Conservation (phyloP, 2,329 filamentous ascomycete genomes). For the Macrophomina pseudophaseolina region DNA sequence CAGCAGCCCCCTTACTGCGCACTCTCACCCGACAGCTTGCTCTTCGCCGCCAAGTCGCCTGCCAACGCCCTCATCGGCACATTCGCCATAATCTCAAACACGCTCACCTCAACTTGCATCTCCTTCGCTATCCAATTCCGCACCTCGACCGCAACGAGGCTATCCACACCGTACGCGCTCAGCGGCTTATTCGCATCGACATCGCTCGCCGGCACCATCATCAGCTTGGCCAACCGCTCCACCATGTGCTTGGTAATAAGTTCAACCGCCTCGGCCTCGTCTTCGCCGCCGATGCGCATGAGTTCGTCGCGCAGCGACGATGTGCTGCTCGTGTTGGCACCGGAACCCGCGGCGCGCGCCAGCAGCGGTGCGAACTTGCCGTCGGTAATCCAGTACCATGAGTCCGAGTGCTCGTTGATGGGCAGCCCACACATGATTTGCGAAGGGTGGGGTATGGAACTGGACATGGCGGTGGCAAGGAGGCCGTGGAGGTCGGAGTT, state of each 20-base stretch:
- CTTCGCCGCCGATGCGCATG: background rate
- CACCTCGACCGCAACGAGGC: conserved; percentile 35
- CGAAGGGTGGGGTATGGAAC: background rate
- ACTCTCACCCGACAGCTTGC: background rate
- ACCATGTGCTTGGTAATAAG: conserved; percentile 2
- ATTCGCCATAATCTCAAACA: conserved; percentile 29
- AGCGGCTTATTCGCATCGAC: conserved; percentile 11
- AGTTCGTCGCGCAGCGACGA: background rate
- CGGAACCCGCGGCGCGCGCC: background rate
- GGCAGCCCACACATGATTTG: conserved; percentile 11
- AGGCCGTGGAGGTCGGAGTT: conserved; percentile 16
- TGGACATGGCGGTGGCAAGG: conserved; percentile 5
- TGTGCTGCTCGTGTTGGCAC: background rate
- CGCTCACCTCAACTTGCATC: conserved; percentile 29
- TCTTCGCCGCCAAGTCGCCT: conserved; percentile 5
- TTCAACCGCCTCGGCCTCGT: background rate
- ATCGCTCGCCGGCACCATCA: conserved; percentile 6
- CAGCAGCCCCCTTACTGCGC: background rate
- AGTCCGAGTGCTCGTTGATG: conserved; percentile 8
- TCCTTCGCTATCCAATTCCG: conserved; percentile 33
- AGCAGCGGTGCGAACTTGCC: background rate
- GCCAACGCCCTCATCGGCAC: conserved; percentile 4
- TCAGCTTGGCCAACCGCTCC: background rate
- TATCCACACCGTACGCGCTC: conserved; percentile 32
- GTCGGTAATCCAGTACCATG: conserved; percentile 14